Percentiles rank a stretch among this genome's conserved stretches.
Conservation (phyloP, 192 early-diverging fungal species). For the Phlyctochytrium bullatum region DNA sequence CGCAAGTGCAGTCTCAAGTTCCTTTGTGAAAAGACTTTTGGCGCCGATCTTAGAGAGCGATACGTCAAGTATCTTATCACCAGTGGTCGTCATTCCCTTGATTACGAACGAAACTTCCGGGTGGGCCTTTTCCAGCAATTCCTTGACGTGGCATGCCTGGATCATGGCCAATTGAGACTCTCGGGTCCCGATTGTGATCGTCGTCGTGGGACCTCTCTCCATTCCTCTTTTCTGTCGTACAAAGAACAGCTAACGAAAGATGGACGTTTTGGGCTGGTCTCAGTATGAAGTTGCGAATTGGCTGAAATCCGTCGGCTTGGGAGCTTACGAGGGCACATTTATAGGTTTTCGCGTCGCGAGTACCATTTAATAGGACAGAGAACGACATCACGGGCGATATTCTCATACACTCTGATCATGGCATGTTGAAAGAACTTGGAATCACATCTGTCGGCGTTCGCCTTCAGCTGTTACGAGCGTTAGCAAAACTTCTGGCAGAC, state of each 20-base stretch:
- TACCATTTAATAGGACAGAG: conserved; percentile 45
- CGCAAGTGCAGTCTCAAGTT: conserved; percentile 77
- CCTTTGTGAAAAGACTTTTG: conserved; percentile 39
- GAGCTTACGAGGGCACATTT: not conserved
- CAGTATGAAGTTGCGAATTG: not conserved
- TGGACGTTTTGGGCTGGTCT: not conserved
- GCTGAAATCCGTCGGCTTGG: not conserved
- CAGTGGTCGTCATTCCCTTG: conserved; percentile 50
- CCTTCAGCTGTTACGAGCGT: conserved; percentile 83
- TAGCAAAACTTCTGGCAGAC: conserved; percentile 76
- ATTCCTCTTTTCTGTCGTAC: too few species aligned
- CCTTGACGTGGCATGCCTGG: conserved; percentile 74
- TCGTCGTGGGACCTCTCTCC: not conserved
- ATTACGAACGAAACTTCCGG: conserved; percentile 36
- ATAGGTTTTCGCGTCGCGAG: not conserved
- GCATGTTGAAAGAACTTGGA: conserved; percentile 83
- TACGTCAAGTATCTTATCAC: conserved; percentile 78
- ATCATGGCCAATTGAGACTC: conserved; percentile 86
- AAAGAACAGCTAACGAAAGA: too few species aligned
- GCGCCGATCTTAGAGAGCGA: conserved; percentile 88
- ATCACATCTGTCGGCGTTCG: conserved; percentile 84
- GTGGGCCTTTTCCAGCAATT: conserved; percentile 42
- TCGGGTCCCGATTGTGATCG: conserved; percentile 60
- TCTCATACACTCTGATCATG: conserved; percentile 85
- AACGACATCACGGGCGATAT: conserved; percentile 88